Conservation (phyloP, 345 rosid genomes). For the Xanthoceras sorbifolium region DNA sequence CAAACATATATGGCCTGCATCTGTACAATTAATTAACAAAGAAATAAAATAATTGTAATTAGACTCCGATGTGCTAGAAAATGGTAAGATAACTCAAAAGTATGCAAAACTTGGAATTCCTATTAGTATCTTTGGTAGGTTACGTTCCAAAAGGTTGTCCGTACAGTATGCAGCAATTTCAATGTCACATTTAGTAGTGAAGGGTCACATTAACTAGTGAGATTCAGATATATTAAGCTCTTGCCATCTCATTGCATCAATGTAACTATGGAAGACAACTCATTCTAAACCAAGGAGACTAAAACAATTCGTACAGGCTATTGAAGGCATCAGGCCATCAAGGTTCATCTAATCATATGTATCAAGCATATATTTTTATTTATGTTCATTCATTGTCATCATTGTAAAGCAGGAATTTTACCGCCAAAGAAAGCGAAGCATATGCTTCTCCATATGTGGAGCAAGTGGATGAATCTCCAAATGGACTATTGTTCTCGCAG, state of each 20-base stretch:
- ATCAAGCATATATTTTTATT: not conserved
- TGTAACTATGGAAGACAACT: not conserved
- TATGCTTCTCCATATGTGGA: constrained; percentile 25
- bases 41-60: not conserved
- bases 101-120: not conserved
- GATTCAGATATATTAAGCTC: not conserved
- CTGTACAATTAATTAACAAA: constrained; percentile 10
- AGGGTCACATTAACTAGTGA: not conserved
- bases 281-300: not conserved
- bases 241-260: not conserved
- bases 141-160: not conserved
- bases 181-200: not conserved
- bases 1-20: constrained; percentile 17
- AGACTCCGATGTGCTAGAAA: not conserved
- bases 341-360: not conserved
- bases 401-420: constrained; percentile 1
- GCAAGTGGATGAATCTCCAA: constrained; percentile 31
- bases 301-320: not conserved
- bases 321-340: not conserved
- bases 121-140: too few species aligned
- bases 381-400: not conserved
- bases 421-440: constrained; percentile 34
- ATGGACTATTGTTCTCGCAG: constrained; percentile 23
- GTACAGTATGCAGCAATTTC: not conserved
- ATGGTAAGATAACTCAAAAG: not conserved